A percentile compares a stretch with the other conserved stretches of the same genome.
phyloP scores from a whole-genome alignment of 495 filamentous ascomycete genomes.

The Neurospora sp. region DNA sequence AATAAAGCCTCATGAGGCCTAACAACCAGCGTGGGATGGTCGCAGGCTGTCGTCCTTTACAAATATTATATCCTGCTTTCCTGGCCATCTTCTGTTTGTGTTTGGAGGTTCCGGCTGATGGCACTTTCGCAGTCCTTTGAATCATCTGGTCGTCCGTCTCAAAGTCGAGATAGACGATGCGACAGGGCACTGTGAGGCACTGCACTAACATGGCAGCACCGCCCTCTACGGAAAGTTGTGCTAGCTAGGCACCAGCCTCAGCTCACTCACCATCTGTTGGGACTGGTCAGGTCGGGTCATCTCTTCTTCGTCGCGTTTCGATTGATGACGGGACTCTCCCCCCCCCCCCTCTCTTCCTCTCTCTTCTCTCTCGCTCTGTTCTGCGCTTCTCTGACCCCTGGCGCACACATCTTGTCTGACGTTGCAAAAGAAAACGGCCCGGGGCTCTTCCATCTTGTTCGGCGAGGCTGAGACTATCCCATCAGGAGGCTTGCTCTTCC shows the following conservation, averaged over 20 bases:
- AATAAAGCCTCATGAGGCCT: neutral
- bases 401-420: slow-evolving; percentile 3
- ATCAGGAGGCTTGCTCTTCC: slow-evolving; percentile 18
- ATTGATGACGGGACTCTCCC: neutral
- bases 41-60: neutral
- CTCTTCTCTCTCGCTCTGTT: slow-evolving; percentile 3
- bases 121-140: neutral
- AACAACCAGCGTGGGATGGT: neutral
- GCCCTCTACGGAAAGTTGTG: slow-evolving; percentile 7
- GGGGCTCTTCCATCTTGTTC: slow-evolving; percentile 1
- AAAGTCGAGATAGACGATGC: slow-evolving; percentile 10
- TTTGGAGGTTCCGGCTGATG: slow-evolving; percentile 7
- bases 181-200: slow-evolving; percentile 2
- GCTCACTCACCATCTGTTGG: neutral
- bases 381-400: slow-evolving; percentile 3
- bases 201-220: slow-evolving; percentile 15
- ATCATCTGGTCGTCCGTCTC: slow-evolving; percentile 10
- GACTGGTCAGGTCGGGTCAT: neutral
- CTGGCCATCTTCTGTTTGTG: slow-evolving; percentile 2
- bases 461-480: slow-evolving; percentile 8
- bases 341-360: slow-evolving; percentile 2
- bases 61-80: neutral
- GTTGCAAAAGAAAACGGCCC: neutral
- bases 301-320: neutral
- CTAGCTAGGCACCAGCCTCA: slow-evolving; percentile 15